These are phyloP conservation scores for Babesia sp. DNA, from an alignment of 169 alveolate species.

Conservation along the genomic window DNA sequence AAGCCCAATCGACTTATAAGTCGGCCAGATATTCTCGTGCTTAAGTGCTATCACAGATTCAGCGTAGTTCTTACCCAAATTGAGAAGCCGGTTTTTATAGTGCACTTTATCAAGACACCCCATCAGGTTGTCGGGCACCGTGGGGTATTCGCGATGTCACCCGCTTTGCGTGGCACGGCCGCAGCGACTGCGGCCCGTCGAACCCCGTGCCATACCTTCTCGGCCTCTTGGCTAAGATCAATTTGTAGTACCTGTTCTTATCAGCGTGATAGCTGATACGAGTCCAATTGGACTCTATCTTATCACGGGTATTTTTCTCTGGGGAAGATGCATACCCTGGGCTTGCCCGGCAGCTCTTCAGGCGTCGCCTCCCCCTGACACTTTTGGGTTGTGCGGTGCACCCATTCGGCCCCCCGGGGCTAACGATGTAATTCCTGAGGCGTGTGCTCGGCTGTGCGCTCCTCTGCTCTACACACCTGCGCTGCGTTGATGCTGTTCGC, in stretches of 20 bases:
- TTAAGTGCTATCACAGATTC: no score
- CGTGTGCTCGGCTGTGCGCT: neutral
- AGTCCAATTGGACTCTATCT: slow-evolving; percentile 83
- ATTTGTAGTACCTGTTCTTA: slow-evolving; percentile 87
- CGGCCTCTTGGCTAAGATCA: slow-evolving; percentile 89
- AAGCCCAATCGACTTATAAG: no score
- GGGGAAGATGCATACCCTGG: slow-evolving; percentile 76
- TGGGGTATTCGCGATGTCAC: slow-evolving; percentile 32
- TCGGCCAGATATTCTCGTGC: no score
- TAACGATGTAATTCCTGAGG: slow-evolving; percentile 12
- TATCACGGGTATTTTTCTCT: slow-evolving; percentile 79
- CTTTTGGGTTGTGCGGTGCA: slow-evolving; percentile 84
- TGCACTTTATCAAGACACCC: no score
- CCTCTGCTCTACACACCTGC: no score
- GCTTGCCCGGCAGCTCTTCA: slow-evolving; percentile 82
- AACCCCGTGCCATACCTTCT: slow-evolving; percentile 69
- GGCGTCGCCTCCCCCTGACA: slow-evolving; percentile 86
- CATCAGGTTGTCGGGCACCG: neutral
- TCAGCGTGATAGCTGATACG: slow-evolving; percentile 88
- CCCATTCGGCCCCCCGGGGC: slow-evolving; percentile 78
- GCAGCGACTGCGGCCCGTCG: neutral
- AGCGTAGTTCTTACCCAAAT: no score
- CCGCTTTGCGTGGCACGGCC: slow-evolving; percentile 37
- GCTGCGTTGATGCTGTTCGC: neutral
- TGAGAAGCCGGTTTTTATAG: no score